A percentile compares a stretch with the other conserved stretches of the same genome.
phyloP scores from a whole-genome alignment of 345 rosid genomes.

The Viola odorata region DNA sequence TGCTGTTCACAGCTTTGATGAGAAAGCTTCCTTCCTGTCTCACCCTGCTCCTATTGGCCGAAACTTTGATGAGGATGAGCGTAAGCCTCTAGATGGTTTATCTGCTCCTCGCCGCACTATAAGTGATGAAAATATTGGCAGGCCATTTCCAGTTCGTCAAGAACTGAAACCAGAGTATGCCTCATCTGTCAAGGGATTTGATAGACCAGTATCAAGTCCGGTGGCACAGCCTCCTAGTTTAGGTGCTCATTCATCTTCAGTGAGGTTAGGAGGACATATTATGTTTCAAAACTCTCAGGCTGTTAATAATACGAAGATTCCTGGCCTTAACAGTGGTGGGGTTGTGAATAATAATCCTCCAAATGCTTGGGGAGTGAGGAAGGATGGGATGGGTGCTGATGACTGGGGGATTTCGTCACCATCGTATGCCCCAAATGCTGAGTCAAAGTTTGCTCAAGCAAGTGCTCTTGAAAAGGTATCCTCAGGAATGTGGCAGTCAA shows the following conservation, averaged over 20 bases:
- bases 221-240: constrained; percentile 9
- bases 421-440: not conserved
- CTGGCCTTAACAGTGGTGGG: constrained; percentile 1
- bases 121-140: constrained; percentile 8
- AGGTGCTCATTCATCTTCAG: constrained; percentile 1
- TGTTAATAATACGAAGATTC: constrained; percentile 6
- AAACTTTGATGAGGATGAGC: constrained; percentile 30
- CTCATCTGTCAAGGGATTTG: constrained; percentile 11
- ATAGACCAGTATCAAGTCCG: constrained; percentile 12
- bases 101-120: constrained; percentile 9
- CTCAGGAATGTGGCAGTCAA: constrained; percentile 25
- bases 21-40: constrained; percentile 22
- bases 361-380: constrained; percentile 21
- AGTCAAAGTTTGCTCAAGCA: constrained; percentile 21
- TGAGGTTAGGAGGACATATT: too few species aligned
- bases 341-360: constrained; percentile 12
- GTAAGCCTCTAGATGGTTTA: constrained; percentile 16
- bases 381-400: constrained; percentile 4
- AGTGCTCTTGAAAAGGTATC: constrained; percentile 28
- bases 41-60: constrained; percentile 14
- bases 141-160: not conserved
- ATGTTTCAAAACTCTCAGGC: constrained; percentile 7
- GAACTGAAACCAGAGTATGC: constrained; percentile 11
- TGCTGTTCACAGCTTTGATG: constrained; percentile 12
- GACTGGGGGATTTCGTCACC: constrained; percentile 2